phyloP scores from a whole-genome alignment of 768 basidiomycete species.

The Tricholoma flavovirens region DNA sequence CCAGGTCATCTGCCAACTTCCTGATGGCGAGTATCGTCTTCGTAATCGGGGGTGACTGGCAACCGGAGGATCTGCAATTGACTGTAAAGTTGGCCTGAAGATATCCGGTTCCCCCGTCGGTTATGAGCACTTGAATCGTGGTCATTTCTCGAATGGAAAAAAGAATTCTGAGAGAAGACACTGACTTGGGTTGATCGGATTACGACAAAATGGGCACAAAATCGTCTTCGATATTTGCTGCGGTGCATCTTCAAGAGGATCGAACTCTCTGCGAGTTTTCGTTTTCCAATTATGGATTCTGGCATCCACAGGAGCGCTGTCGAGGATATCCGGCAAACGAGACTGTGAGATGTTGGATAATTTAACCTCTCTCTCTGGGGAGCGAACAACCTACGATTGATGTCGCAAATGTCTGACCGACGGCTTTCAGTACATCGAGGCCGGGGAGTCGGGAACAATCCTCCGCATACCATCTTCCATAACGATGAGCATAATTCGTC shows the following conservation, averaged over 20 bases:
- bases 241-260: slow-evolving; percentile 10
- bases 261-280: slow-evolving; percentile 7
- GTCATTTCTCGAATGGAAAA: not conserved
- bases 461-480: slow-evolving; percentile 11
- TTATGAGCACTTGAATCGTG: not conserved
- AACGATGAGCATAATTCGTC: not conserved
- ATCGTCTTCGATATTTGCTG: slow-evolving; percentile 8
- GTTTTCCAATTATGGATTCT: not conserved
- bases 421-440: not conserved
- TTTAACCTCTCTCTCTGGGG: not conserved
- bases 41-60: slow-evolving; percentile 1
- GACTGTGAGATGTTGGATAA: not conserved
- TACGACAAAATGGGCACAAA: slow-evolving; percentile 17
- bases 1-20: slow-evolving; percentile 10
- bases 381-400: not conserved
- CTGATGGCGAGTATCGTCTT: slow-evolving; percentile 3
- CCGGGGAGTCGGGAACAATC: slow-evolving; percentile 5
- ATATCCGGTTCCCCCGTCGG: slow-evolving; percentile 6
- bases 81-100: slow-evolving; percentile 9
- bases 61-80: not conserved
- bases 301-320: not conserved
- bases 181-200: slow-evolving; percentile 14
- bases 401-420: not conserved
- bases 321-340: not conserved
- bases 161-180: not conserved